phyloP scores from a whole-genome alignment of 2,329 filamentous ascomycete genomes.

The Ceratocystis papillata region DNA sequence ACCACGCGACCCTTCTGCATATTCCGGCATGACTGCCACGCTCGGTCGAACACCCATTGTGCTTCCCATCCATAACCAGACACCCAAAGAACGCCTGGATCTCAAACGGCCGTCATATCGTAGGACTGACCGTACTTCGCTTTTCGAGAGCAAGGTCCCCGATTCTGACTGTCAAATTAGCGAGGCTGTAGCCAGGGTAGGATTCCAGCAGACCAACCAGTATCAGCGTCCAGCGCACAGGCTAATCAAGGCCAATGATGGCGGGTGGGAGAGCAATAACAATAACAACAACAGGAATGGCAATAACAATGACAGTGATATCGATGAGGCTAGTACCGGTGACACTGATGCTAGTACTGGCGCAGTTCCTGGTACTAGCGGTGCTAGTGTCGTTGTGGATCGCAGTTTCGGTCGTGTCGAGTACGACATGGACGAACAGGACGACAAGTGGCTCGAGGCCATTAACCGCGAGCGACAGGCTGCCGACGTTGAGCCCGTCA shows the following conservation, averaged over 20 bases:
- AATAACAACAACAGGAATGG: slow-evolving; percentile 19
- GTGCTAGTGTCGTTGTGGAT: slow-evolving; percentile 21
- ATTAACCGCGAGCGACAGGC: slow-evolving; percentile 68
- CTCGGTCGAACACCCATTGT: slow-evolving; percentile 49
- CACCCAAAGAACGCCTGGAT: slow-evolving; percentile 68
- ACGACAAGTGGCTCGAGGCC: slow-evolving; percentile 86
- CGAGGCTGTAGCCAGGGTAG: slow-evolving; percentile 89
- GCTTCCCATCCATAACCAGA: slow-evolving; percentile 66
- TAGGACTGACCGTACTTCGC: slow-evolving; percentile 64
- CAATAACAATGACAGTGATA: slow-evolving; percentile 25
- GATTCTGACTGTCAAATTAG: slow-evolving; percentile 88
- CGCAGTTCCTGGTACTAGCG: too few relatives aligned
- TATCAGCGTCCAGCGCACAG: slow-evolving; percentile 67
- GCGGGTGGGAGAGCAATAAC: slow-evolving; percentile 47
- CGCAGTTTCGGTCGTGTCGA: slow-evolving; percentile 68
- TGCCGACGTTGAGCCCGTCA: slow-evolving; percentile 69
- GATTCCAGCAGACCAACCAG: slow-evolving; percentile 89
- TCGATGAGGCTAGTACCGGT: too few relatives aligned
- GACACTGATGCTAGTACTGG: too few relatives aligned
- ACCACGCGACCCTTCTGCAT: slow-evolving; percentile 43
- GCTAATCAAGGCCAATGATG: slow-evolving; percentile 54
- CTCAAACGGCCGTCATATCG: slow-evolving; percentile 66
- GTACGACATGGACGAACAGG: slow-evolving; percentile 99
- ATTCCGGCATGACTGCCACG: slow-evolving; percentile 35
- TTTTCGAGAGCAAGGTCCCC: slow-evolving; percentile 74